Evolutionary conservation across 2,329 filamentous ascomycete species (phyloP), one percentile per base, ranked within the genome.

Genomic region (Ophiostoma novo-ulmi): DNA sequence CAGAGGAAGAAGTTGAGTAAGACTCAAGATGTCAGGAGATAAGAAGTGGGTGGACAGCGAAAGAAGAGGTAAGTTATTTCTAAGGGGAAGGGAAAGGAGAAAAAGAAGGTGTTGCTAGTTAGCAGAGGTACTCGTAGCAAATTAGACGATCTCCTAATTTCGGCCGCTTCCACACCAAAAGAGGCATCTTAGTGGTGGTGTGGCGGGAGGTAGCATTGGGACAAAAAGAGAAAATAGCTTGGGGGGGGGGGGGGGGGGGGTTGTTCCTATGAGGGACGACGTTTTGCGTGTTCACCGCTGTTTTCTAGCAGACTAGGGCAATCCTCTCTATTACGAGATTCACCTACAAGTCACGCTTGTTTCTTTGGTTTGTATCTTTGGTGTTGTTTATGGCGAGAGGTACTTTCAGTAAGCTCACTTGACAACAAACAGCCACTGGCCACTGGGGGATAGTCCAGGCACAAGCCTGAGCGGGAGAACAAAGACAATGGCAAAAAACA

Each of bases 51-150:
- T 35, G 20, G 39, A 68, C 17, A 35, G 58, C 1, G 31, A 63
- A 20, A 68, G 38, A 52, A 26, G 70, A 68, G 58, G 41, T n/a
- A 52, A 36, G 41, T 38, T 39, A 26, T 39, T n/a, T n/a, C 35
- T 65, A 52, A 5, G 31, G 31, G 20, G 44, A 68, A 48, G 44
- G 26, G 20, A 84, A 77, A 87, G 79, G 76, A 87, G 35, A 61
- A 41, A 48, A 10, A 67, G 36, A 48, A 44, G 38, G 26, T 31
- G 36, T 41, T 41, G 35, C 36, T n/a, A 66, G 38, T 20, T 38
- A 17, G 66, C 22, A 13, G 26, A 67, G 48, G 55, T 61, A 61
- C 26, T 26, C 26, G 31, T 63, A 36, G 36, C 63, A 65, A 65
- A 65, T 65, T 65, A 26, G 63, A 65, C n/a, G 63, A 65, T 63